A percentile compares a stretch with the other conserved stretches of the same genome.
Evolutionary conservation across 2,329 filamentous ascomycete species (phyloP).

Genomic region (Alternaria brassicae): DNA sequence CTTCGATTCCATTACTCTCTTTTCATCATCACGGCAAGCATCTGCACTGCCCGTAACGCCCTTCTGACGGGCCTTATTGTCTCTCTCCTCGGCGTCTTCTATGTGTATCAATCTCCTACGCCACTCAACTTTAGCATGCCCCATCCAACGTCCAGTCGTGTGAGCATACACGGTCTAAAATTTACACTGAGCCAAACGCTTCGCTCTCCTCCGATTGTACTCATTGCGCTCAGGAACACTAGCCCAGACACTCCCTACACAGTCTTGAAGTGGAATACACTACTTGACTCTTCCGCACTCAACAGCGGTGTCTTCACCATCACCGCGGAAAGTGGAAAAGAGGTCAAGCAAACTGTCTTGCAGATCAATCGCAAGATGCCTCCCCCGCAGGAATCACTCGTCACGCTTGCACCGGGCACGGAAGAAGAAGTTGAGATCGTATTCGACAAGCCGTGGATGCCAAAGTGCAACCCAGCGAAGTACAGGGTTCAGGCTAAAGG

Average conservation of each 20-base stretch:
- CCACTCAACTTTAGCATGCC: conserved; percentile 35
- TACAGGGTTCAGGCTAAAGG: conserved; percentile 49
- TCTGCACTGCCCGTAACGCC: conserved; percentile 39
- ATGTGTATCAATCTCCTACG: conserved; percentile 34
- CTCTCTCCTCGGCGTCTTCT: conserved; percentile 39
- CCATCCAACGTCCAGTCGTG: conserved; percentile 2
- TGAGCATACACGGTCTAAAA: conserved; percentile 36
- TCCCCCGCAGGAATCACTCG: conserved; percentile 45
- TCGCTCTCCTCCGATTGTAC: conserved; percentile 40
- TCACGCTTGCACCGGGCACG: conserved; percentile 46
- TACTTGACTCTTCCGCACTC: conserved; percentile 49
- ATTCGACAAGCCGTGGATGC: conserved; percentile 50
- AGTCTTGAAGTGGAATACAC: conserved; percentile 51
- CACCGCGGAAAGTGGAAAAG: conserved; percentile 30
- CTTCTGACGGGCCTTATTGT: conserved; percentile 35
- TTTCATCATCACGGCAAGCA: conserved; percentile 17
- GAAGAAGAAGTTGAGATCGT: conserved; percentile 46
- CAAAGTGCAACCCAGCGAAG: conserved; percentile 42
- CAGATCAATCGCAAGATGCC: conserved; percentile 50
- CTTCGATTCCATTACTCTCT: not conserved
- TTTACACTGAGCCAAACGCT: conserved; percentile 41
- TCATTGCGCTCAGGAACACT: conserved; percentile 49
- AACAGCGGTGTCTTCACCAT: conserved; percentile 51
- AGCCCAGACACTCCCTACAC: conserved; percentile 45
- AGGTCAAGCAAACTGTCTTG: conserved; percentile 39